Percentiles rank a stretch among this genome's conserved stretches.
phyloP scores from a whole-genome alignment of 1,284 basidiomycete genomes.

The Pascua sp. region DNA sequence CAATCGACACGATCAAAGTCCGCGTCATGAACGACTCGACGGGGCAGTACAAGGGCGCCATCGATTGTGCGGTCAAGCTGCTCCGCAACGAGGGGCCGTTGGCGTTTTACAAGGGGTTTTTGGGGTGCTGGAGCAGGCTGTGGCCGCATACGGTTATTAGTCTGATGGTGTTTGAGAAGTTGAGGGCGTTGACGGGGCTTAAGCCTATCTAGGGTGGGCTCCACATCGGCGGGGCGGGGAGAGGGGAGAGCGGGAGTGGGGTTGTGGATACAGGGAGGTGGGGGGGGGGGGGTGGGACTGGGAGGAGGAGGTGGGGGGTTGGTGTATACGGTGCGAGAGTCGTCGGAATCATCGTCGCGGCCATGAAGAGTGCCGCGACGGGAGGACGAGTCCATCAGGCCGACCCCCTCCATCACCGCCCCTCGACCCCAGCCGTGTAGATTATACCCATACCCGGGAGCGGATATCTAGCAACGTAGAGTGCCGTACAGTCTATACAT shows the following conservation, averaged over 20 bases:
- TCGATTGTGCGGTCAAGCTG: constrained; percentile 13
- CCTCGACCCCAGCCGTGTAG: too few species aligned
- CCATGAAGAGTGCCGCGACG: too few species aligned
- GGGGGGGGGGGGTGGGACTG: too few species aligned
- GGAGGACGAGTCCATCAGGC: too few species aligned
- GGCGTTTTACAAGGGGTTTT: constrained; percentile 22
- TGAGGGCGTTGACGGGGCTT: constrained; percentile 12
- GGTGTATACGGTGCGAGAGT: too few species aligned
- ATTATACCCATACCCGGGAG: too few species aligned
- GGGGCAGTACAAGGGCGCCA: constrained; percentile 6
- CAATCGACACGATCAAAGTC: constrained; percentile 22
- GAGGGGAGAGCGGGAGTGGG: background rate
- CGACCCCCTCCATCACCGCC: too few species aligned
- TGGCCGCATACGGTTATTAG: constrained; percentile 22
- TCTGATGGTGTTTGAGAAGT: constrained; percentile 14
- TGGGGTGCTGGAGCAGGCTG: constrained; percentile 20
- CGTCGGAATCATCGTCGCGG: too few species aligned
- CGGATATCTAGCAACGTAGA: too few species aligned
- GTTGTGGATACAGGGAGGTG: background rate
- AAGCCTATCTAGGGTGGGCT: constrained; percentile 13
- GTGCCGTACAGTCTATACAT: too few species aligned
- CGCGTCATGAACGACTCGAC: constrained; percentile 20
- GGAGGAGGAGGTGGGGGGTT: too few species aligned
- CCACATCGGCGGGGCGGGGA: too few species aligned
- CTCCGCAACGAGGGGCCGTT: constrained; percentile 17